These are phyloP conservation scores for Tuber microsphaerosporum DNA, from an alignment of 495 filamentous ascomycete species.

Conservation along the genomic window DNA sequence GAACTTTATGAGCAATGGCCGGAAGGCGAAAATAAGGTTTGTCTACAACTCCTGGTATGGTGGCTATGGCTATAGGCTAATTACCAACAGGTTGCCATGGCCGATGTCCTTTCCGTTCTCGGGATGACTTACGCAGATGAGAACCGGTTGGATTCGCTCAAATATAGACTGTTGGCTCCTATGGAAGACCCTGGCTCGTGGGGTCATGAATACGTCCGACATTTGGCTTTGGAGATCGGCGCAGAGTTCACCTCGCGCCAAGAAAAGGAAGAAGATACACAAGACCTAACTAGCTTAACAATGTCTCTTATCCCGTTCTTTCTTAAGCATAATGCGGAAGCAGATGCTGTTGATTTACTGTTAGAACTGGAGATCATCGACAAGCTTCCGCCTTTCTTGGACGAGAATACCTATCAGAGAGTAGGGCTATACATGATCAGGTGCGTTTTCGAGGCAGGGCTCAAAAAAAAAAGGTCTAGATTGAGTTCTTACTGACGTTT, in stretches of 20 bases:
- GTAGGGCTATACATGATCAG: slow-evolving; percentile 97
- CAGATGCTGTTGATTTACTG: slow-evolving; percentile 92
- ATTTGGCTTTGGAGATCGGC: slow-evolving; percentile 91
- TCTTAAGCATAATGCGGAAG: slow-evolving; percentile 93
- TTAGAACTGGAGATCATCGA: slow-evolving; percentile 96
- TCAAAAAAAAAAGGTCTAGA: not conserved
- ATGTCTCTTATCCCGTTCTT: slow-evolving; percentile 85
- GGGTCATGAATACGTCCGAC: slow-evolving; percentile 97
- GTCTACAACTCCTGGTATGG: slow-evolving; percentile 10
- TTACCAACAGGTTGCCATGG: slow-evolving; percentile 59
- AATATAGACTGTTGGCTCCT: slow-evolving; percentile 83
- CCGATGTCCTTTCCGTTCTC: slow-evolving; percentile 92
- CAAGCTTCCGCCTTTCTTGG: slow-evolving; percentile 76
- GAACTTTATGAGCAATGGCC: slow-evolving; percentile 84
- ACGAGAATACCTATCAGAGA: slow-evolving; percentile 85
- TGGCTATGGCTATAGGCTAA: slow-evolving; percentile 5
- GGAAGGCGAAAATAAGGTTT: slow-evolving; percentile 69
- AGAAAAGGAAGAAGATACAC: slow-evolving; percentile 55
- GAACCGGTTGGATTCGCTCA: slow-evolving; percentile 87
- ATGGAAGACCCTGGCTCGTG: slow-evolving; percentile 90
- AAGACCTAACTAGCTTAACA: slow-evolving; percentile 76
- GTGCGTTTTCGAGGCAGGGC: slow-evolving; percentile 30
- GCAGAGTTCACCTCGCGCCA: slow-evolving; percentile 79
- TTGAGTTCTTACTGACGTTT: slow-evolving; percentile 16
- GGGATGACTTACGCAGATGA: slow-evolving; percentile 99